Evolutionary conservation across 495 filamentous ascomycete species (phyloP), one percentile per base, ranked within the genome.

Genomic region (Aspergillus homomorphus): DNA sequence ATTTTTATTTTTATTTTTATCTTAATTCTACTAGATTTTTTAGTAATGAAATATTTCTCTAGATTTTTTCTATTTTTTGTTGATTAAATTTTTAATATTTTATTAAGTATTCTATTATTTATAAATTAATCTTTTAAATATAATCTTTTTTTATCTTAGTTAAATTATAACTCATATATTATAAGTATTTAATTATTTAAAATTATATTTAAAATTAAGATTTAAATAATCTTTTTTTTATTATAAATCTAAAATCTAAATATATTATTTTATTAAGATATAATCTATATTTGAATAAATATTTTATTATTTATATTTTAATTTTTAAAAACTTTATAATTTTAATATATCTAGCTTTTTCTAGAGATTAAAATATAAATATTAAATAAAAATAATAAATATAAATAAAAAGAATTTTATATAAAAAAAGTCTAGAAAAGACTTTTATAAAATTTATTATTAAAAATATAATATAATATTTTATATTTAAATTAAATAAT

Each of bases 1-100:
- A 45, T 33, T 52, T 52, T 33, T 52, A 52, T 10, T 52, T 30
- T 33, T 52, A 52, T 52, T 33, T 52, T n/a, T 52, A n/a, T n/a
- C 30, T 33, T 52, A 52, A 52, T 33, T 33, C n/a, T 30, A 30
- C 19, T 30, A 33, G n/a, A 30, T 52, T 30, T 9, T 51, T 51
- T 22, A 9, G 28, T 5, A 28, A 28, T 15, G 26, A 15, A 24
- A 28, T 28, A 51, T 51, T 51, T 51, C 18, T 51, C n/a, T 51
- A 51, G 28, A 30, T 26, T 15, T 28, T 24, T 51, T 26, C 3
- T 24, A 26, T 26, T 28, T 1, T 24, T 7, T 3, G 8, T 51
- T 26, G 26, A 28, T 28, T 24, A 24, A 26, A 8, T 16, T 4
- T 49, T 19, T 20, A 49, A 50, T 28, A 23, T 22, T 22, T 28